Evolutionary conservation across 2,329 filamentous ascomycete species (phyloP), one percentile per base, ranked within the genome.

Genomic region (Fusarium sp.): DNA sequence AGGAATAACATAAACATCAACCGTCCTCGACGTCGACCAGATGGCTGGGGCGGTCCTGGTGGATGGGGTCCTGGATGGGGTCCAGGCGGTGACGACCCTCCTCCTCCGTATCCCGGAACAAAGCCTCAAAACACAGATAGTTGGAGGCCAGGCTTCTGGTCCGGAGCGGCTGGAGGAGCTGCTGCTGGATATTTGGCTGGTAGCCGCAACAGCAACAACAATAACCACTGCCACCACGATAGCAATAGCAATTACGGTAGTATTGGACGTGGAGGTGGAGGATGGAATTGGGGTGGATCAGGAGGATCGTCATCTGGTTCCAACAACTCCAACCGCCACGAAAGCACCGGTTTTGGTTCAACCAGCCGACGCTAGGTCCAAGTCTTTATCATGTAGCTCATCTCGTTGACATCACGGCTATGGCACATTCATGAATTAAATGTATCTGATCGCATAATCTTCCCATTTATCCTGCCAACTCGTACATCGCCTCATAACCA

Each of bases 61-160:
- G 75, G 85, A 40, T 84, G 84, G 75, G 79, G 78, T 24, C 82
- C 81, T 12, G 80, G 79, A 11, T 80, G 81, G 73, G 82, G 81
- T 6, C 82, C 81, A 11, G 80, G 79, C 8, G 80, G 81, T 64
- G 85, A 89, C 55, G 85, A 88, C 27, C 88, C 89, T 33, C 89
- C 89, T 42, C 89, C 89, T 42, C 82, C 79, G 4, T 83, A 83
- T 69, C 81, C 81, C 2, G 82, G 83, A 10, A 80, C 81, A 2
- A 87, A 87, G 62, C 80, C 81, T 8, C 75, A 71, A 22, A 68
- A 68, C 42, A 68, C 75, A 67, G 81, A 88, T 70, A 85, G 86
- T 2, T 94, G 92, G 92, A 86, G 87, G 58, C 92, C 93, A 6
- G 93, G 93, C 1, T 94, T 95, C 82, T 95, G 92, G 92, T 88